Conservation (phyloP, 179 eudicot genomes). For the Patellifolia procumbens region DNA sequence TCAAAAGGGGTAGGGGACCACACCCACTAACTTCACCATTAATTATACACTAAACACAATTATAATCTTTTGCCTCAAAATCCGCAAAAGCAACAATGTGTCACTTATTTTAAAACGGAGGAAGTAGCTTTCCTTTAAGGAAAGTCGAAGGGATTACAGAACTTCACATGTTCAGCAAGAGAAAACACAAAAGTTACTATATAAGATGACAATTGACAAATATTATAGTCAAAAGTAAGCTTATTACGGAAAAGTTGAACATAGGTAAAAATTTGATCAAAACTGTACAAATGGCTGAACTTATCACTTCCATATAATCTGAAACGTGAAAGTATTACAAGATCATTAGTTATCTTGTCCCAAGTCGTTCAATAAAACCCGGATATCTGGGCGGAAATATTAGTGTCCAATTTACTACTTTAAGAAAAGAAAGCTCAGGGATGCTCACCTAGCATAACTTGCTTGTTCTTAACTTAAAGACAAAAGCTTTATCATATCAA, state of each 20-base stretch:
- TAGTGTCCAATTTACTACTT: background rate
- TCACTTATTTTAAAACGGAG: too few species aligned
- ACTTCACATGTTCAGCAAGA: background rate
- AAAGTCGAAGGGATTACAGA: slow-evolving; percentile 2
- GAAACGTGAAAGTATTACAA: background rate
- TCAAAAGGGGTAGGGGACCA: too few species aligned
- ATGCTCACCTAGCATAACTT: background rate
- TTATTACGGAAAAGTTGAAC: too few species aligned
- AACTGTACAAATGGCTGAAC: too few species aligned
- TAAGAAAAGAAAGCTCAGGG: background rate
- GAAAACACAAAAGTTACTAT: too few species aligned
- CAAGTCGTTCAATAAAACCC: background rate
- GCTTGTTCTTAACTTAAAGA: background rate
- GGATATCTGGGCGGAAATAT: background rate
- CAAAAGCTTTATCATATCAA: background rate
- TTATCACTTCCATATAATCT: too few species aligned
- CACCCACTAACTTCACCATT: too few species aligned
- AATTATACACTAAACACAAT: too few species aligned
- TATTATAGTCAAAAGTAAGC: too few species aligned
- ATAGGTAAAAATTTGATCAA: too few species aligned
- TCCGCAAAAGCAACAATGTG: too few species aligned
- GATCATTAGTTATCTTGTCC: background rate
- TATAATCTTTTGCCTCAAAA: too few species aligned
- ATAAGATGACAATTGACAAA: background rate
- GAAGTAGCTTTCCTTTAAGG: background rate